Base-by-base conservation (phyloP, 768 basidiomycete species). In the Pleurotus salmoneostramineus region DNA sequence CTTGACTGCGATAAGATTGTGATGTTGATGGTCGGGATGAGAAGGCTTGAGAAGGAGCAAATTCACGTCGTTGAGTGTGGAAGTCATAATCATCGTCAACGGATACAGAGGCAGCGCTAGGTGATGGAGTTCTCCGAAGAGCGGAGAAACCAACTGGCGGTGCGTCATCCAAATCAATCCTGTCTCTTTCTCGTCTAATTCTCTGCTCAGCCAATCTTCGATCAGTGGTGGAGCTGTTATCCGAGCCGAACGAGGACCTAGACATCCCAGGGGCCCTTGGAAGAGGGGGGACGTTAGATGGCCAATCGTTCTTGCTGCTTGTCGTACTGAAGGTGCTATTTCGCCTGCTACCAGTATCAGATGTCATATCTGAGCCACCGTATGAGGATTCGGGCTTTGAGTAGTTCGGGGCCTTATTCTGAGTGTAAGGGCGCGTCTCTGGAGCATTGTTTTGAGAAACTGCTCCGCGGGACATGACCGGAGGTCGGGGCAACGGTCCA, bases 81-180 rank as follows among this genome's bases (percentile, higher is more conserved):
- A 31, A 40, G 10, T 40, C 52, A 40, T 3, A 6, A n/a, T 55
- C 52, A 27, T 55, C 31, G 37, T 55, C 52, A 14, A 42, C 52
- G 36, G 34, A 27, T 2, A 17, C 21, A 14, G 35, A 15, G 27
- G 34, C 14, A 8, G 52, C 8, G 7, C 37, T 33, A 43, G 72
- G 72, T n/a, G 72, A 74, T 6, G 71, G 70, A 3, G 68, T 67
- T 12, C 72, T 66, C n/a, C 60, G 60, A 34, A 65, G 54, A 5
- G 68, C 67, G 21, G 65, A 64, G 8, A 43, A 21, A 10, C 52
- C 52, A 36, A 31, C 50, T 8, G 74, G 74, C n/a, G 74, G 74
- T 8, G 72, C 71, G 51, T 76, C 74, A 34, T 74, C 74, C 45
- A 74, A 58, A 56, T 70, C 51, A 34, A 59, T 17, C 47, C 36